Base-by-base conservation (phyloP, 164 flowering plant genomes). In the Magnolia kwangsiensis region DNA sequence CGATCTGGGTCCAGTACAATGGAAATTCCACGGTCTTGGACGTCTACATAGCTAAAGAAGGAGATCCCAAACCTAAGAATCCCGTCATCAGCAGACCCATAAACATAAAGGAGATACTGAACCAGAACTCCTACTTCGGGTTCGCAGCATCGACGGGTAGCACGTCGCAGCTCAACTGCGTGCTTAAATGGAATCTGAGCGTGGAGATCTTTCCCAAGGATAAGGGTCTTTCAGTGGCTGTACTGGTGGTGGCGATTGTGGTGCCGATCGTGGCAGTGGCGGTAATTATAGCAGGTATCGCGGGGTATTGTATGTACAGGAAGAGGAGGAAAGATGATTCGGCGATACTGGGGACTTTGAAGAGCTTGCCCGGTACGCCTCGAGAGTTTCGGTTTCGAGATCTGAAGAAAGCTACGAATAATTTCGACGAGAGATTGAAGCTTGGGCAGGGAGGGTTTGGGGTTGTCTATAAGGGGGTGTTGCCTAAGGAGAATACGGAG, bases 371-470 rank as follows among this genome's bases (percentile, higher is more conserved):
- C 0, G 92, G 91, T 21, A 85, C 72, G 76, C 90, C 97, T 1
- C 83, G 85, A 74, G 90, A 88, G 83, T 92, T 89, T 77, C 31
- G 74, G 69, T 86, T 80, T 61, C 85, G 75, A 75, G 92, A 91
- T 8, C 51, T 91, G 82, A 91, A 87, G 80, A 87, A 82, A 77
- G 93, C 92, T 0, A 91, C 97, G 0, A 76, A 83, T 23, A 86
- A 87, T n/a, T 92, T 92, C 78, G 80, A 85, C 68, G 89, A 85
- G 67, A 86, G 79, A 71, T 51, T 51, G 78, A 84, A 79, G 80
- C 82, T 93, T 19, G 97, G 97, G 8, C 85, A 88, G 77, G 97
- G 97, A 11, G 95, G 97, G 21, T 92, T 82, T 72, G 95, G 97
- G 11, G 81, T 85, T 0, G 95, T 92, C 19, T 92, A 87, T 79